Evolutionary conservation across 305 asterid species (phyloP).

Genomic region (Plantago lanceolata): DNA sequence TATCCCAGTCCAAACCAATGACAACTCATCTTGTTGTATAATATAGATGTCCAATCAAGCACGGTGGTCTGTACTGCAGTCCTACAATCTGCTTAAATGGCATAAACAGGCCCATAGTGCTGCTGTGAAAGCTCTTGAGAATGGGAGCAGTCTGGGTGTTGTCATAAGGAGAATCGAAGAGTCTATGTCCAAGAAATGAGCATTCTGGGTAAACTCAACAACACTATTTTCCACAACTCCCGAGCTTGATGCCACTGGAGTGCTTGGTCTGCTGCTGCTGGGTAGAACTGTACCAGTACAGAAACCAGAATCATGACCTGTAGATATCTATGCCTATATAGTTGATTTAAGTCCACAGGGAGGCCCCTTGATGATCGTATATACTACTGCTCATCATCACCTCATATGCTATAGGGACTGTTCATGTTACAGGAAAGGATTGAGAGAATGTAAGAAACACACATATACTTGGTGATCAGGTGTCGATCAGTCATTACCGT

Average conservation of each 20-base stretch:
- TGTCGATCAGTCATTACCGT: not conserved
- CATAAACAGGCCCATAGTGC: constrained; percentile 77
- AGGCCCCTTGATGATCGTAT: too few relatives aligned
- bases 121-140: constrained; percentile 70
- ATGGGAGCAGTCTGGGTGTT: constrained; percentile 59
- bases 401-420: too few relatives aligned
- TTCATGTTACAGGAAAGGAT: too few relatives aligned
- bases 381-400: too few relatives aligned
- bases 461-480: too few relatives aligned
- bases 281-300: not conserved
- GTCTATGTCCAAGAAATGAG: constrained; percentile 46
- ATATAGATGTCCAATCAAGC: constrained; percentile 94
- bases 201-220: constrained; percentile 16
- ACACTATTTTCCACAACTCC: too few relatives aligned
- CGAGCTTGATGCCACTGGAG: too few relatives aligned
- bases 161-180: constrained; percentile 74
- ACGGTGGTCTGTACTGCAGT: constrained; percentile 89
- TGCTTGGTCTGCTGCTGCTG: too few relatives aligned
- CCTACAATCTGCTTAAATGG: constrained; percentile 87
- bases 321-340: not conserved
- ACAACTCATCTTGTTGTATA: not conserved
- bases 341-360: too few relatives aligned
- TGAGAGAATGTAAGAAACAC: too few relatives aligned
- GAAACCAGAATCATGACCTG: constrained; percentile 1
- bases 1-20: not conserved